These are phyloP conservation scores for Botryotinia calthae DNA, from an alignment of 2,329 filamentous ascomycete genomes.

Conservation along the genomic window DNA sequence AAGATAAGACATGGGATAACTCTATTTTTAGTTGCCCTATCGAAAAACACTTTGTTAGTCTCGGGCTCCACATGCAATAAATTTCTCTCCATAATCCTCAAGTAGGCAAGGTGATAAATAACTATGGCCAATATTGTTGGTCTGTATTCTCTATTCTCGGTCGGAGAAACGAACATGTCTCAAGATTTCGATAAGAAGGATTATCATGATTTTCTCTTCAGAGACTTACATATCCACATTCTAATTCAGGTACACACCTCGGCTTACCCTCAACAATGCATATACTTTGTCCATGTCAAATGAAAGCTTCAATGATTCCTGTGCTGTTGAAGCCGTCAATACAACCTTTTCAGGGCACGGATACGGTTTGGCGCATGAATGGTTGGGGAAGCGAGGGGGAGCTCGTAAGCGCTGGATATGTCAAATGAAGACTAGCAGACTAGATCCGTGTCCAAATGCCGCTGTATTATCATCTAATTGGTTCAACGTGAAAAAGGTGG, in stretches of 20 bases:
- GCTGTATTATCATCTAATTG: neutral
- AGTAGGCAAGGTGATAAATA: neutral
- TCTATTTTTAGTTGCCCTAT: constrained; percentile 14
- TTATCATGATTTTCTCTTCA: neutral
- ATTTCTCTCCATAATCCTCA: neutral
- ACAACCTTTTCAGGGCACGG: constrained; percentile 4
- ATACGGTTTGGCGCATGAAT: constrained; percentile 9
- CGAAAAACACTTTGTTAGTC: neutral
- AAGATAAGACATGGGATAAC: neutral
- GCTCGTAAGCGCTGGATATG: constrained; percentile 6
- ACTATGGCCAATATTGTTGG: neutral
- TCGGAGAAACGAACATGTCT: neutral
- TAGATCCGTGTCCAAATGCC: constrained; percentile 6
- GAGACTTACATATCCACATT: neutral
- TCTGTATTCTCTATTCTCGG: neutral
- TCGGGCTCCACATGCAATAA: constrained; percentile 3
- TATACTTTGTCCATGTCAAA: neutral
- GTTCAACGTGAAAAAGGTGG: neutral
- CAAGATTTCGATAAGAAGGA: neutral
- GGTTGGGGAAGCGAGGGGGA: neutral
- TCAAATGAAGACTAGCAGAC: constrained; percentile 15
- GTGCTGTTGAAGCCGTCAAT: constrained; percentile 2
- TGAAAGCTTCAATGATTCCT: neutral
- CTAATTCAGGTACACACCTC: neutral
- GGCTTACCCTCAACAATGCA: neutral